Evolutionary conservation across 768 basidiomycete species (phyloP).

Genomic region (Stropharia rugosoannulata): DNA sequence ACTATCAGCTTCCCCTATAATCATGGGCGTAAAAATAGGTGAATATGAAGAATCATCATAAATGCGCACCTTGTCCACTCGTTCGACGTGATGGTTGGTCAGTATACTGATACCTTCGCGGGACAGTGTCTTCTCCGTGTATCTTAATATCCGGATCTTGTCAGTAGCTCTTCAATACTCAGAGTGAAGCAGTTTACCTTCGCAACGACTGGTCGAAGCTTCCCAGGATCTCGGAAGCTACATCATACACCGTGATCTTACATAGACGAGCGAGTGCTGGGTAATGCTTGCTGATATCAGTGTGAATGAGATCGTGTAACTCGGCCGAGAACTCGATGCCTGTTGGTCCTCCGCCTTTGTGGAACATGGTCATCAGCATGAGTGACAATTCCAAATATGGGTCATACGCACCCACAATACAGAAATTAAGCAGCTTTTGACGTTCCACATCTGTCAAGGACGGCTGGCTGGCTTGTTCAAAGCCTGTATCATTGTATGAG

Average conservation of each 20-base stretch:
- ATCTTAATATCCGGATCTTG: conserved; percentile 28
- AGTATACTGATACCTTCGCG: conserved; percentile 74
- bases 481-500: conserved; percentile 38
- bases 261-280: conserved; percentile 62
- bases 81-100: conserved; percentile 72
- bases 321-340: conserved; percentile 87
- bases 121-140: conserved; percentile 67
- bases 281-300: conserved; percentile 62
- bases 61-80: conserved; percentile 54
- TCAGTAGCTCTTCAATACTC: background rate
- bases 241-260: conserved; percentile 80
- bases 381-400: background rate
- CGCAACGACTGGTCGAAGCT: conserved; percentile 69
- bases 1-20: conserved; percentile 63
- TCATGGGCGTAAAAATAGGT: background rate
- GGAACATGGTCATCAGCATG: background rate
- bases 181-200: conserved; percentile 37
- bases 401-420: conserved; percentile 67
- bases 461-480: conserved; percentile 86
- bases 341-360: conserved; percentile 68
- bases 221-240: conserved; percentile 74
- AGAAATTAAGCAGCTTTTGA: conserved; percentile 78
- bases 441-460: conserved; percentile 73
- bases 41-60: background rate
- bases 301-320: conserved; percentile 71